Evolutionary conservation across 768 basidiomycete genomes (phyloP), one percentile per base, ranked within the genome.

Genomic region (Candolleomyces eurysporus): DNA sequence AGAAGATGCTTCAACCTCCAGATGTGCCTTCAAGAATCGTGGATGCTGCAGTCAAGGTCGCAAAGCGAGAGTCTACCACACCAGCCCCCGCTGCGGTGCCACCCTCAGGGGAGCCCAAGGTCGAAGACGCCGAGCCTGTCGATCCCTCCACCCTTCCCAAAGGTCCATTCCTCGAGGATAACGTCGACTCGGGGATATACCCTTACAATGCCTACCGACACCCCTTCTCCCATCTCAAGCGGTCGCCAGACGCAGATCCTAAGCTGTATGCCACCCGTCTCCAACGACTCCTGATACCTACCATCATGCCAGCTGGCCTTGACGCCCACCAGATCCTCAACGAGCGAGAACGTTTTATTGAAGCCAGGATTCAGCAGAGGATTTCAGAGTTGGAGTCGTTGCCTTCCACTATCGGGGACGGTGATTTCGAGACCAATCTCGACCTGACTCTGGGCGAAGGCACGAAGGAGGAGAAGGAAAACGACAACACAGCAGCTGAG

Each of bases 311-410:
- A 0, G 76, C 82, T 10, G 96, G 96, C 16, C 85, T 99, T 32
- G 97, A 99, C 72, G 92, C 96, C 4, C 90, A 96, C 66, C 86
- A 93, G 65, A 83, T 98, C 62, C 82, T 95, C 68, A 90, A 92
- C 64, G 97, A 99, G 75, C 87, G 96, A 6, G 93, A 96, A 65
- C 84, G 92, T 10, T 96, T 87, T 73, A 86, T 98, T 59, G 92
- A 97, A 68, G 90, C 91, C 4, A 87, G 96, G 21, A 86, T 98
- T 55, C 83, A 87, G 45, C 93, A 97, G 74, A 87, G 97, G 40
- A 89, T 96, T 57, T 83, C 84, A 17, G 97, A 99, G 71, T 85
- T 99, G 21, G 89, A 92, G 69, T 75, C 77, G 46, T 71, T 97
- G 67, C 87, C 92, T 2, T 82, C 92, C 17, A 93, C 90, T 10